These are phyloP conservation scores for Cryphonectria nitschkei DNA, from an alignment of 2,329 filamentous ascomycete species.

Conservation along the genomic window DNA sequence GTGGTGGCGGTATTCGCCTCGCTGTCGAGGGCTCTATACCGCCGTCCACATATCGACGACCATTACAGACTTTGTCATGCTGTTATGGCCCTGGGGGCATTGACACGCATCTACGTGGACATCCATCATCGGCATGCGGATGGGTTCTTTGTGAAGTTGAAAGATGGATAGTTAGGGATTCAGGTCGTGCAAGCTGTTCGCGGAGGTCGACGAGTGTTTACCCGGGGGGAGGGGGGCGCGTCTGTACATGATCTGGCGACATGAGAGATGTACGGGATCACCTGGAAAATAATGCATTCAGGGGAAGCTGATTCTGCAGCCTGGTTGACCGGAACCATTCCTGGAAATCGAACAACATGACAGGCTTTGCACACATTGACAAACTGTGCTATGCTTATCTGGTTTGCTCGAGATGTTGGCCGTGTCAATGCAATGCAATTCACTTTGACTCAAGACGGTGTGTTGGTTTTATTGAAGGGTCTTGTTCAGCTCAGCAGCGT, in stretches of 20 bases:
- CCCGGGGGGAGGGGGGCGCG: background rate
- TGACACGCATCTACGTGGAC: background rate
- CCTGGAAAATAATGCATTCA: background rate
- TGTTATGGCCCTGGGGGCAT: conserved; percentile 2
- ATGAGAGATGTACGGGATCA: background rate
- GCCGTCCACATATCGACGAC: background rate
- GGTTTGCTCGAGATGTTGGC: no score
- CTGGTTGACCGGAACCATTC: background rate
- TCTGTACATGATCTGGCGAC: no score
- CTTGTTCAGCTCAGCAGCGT: background rate
- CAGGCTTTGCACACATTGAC: background rate
- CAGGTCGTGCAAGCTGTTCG: background rate
- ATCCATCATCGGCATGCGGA: background rate
- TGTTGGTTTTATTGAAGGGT: background rate
- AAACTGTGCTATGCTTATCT: background rate
- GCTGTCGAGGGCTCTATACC: background rate
- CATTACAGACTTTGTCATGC: background rate
- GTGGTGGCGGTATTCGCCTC: background rate
- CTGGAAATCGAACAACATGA: background rate
- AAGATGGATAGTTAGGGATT: background rate
- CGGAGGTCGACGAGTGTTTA: background rate
- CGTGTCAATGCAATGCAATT: no score
- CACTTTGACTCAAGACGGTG: no score
- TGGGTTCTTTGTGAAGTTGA: background rate
- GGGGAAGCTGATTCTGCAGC: background rate